These are phyloP conservation scores for Reticulascus tulasneorum DNA, from an alignment of 2,329 filamentous ascomycete genomes.

Conservation along the genomic window DNA sequence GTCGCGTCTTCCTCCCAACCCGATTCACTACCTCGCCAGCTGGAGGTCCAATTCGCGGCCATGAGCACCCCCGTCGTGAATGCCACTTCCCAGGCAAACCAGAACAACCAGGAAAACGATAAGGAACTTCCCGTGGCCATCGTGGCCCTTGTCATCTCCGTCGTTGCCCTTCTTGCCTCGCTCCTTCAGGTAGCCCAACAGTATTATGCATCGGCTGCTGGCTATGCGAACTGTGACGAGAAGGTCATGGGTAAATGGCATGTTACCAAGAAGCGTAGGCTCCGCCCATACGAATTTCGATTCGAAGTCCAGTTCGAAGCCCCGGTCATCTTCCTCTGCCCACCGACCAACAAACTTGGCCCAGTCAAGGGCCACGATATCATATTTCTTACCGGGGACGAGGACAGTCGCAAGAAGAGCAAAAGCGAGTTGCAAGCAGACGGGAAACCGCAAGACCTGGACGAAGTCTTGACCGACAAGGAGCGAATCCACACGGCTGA, in stretches of 20 bases:
- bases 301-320: conserved; percentile 47
- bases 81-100: too few relatives aligned
- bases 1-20: background rate
- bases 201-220: conserved; percentile 45
- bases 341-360: conserved; percentile 34
- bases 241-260: conserved; percentile 46
- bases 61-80: too few relatives aligned
- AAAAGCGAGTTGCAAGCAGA: background rate
- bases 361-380: conserved; percentile 26
- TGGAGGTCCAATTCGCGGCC: background rate
- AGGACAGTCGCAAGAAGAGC: conserved; percentile 24
- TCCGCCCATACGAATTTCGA: conserved; percentile 39
- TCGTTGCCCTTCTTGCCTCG: conserved; percentile 42
- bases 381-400: conserved; percentile 33
- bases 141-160: conserved; percentile 42
- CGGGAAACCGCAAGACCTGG: conserved; percentile 23
- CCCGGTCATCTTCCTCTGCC: conserved; percentile 47
- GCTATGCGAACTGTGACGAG: conserved; percentile 43
- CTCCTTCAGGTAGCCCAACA: conserved; percentile 46
- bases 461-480: conserved; percentile 18
- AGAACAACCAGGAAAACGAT: conserved; percentile 13
- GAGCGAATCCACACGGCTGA: conserved; percentile 48
- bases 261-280: conserved; percentile 32
- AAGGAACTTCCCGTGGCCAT: conserved; percentile 35
- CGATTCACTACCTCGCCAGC: background rate